A percentile compares a stretch with the other conserved stretches of the same genome.
phyloP scores from a whole-genome alignment of 75 land plant genomes.

The Azolla pinnata region DNA sequence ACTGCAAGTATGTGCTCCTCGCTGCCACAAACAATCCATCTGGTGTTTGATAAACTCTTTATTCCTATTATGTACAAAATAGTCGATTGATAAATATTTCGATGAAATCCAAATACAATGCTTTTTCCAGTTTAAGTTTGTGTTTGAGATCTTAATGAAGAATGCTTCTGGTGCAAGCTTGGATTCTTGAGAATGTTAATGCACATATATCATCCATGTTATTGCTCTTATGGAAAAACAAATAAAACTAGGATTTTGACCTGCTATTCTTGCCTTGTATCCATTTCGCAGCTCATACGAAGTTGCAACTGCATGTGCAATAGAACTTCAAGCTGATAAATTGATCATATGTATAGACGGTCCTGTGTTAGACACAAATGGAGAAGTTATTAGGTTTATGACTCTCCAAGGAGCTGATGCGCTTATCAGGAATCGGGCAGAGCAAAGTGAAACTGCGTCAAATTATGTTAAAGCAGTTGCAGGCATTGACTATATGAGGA shows the following conservation, averaged over 20 bases:
- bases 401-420: conserved; percentile 77
- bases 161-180: no score
- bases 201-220: no score
- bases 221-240: no score
- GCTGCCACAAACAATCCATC: no score
- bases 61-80: no score
- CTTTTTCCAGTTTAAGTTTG: no score
- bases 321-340: conserved; percentile 85
- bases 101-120: no score
- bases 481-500: conserved; percentile 30
- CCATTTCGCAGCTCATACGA: conserved; percentile 83
- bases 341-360: conserved; percentile 79
- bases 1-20: conserved; percentile 93
- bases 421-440: conserved; percentile 56
- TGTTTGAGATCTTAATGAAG: no score
- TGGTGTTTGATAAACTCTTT: no score
- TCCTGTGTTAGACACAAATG: conserved; percentile 58
- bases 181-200: no score
- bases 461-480: conserved; percentile 81
- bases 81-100: no score
- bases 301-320: conserved; percentile 98
- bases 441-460: conserved; percentile 87
- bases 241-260: no score
- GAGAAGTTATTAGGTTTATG: conserved; percentile 59
- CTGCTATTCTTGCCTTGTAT: neutral